These are phyloP conservation scores for Lichtheimia hyalospora DNA, from an alignment of 371 early-diverging fungal species.

Conservation along the genomic window DNA sequence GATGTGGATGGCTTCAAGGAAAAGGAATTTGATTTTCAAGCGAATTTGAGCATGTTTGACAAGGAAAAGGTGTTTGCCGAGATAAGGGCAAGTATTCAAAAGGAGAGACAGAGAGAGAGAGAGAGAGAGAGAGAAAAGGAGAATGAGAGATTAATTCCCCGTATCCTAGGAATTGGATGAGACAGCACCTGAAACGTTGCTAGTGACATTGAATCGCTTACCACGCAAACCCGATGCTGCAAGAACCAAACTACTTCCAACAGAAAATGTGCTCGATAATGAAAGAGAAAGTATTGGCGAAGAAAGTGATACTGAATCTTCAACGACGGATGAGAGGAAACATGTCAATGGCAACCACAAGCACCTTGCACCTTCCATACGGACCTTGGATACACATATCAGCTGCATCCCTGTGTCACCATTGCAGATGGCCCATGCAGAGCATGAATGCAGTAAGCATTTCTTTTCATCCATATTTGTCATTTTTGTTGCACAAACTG, in stretches of 20 bases:
- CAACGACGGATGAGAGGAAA: constrained; percentile 18
- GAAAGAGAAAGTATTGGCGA: constrained; percentile 30
- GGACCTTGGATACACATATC: constrained; percentile 29
- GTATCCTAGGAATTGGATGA: constrained; percentile 59
- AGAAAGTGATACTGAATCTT: constrained; percentile 40
- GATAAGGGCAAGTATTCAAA: constrained; percentile 58
- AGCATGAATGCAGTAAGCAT: constrained; percentile 53
- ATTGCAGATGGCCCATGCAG: constrained; percentile 68
- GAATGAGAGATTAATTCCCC: background rate
- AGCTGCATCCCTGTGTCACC: constrained; percentile 55
- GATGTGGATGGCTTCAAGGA: constrained; percentile 60
- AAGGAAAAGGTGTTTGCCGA: constrained; percentile 81
- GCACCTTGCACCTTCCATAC: constrained; percentile 8
- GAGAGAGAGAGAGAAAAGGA: background rate
- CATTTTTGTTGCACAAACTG: background rate
- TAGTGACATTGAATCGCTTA: constrained; percentile 68
- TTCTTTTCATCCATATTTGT: constrained; percentile 4
- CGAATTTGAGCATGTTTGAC: constrained; percentile 74
- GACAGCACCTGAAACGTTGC: constrained; percentile 67
- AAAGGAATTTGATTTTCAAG: constrained; percentile 84
- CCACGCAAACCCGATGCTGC: constrained; percentile 20
- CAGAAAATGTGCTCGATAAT: constrained; percentile 58
- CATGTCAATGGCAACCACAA: background rate
- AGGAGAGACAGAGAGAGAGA: background rate
- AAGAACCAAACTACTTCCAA: constrained; percentile 44